Evolutionary conservation across 768 basidiomycete genomes (phyloP).

Genomic region (Lentinula sp.): DNA sequence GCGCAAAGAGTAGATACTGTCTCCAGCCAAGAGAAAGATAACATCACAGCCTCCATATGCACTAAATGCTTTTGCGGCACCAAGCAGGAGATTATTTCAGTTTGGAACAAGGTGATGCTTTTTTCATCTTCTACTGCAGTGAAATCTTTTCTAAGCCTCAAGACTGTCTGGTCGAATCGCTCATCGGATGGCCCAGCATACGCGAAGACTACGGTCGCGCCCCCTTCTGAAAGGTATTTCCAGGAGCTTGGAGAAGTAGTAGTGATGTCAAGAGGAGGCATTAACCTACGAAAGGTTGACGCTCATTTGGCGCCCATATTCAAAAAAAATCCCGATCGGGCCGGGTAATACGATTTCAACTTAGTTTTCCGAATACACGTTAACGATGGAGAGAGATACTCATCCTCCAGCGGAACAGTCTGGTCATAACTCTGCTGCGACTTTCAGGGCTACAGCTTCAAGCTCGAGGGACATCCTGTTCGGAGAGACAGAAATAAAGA

Average conservation of each 20-base stretch:
- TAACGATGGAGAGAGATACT: background rate
- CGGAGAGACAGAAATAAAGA: background rate
- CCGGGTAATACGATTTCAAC: too few species aligned
- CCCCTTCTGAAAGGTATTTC: slow-evolving; percentile 90
- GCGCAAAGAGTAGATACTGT: slow-evolving; percentile 42
- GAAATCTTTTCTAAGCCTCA: slow-evolving; percentile 67
- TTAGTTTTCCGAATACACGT: background rate
- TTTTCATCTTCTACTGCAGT: slow-evolving; percentile 23
- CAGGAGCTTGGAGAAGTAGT: slow-evolving; percentile 48
- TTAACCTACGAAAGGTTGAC: background rate
- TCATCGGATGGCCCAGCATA: slow-evolving; percentile 55
- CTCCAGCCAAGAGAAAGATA: slow-evolving; percentile 56
- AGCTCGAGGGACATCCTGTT: background rate
- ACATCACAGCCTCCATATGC: slow-evolving; percentile 39
- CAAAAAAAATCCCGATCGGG: too few species aligned
- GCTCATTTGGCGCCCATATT: too few species aligned
- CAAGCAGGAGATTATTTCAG: slow-evolving; percentile 55
- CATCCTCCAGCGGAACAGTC: background rate
- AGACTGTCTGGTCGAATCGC: slow-evolving; percentile 54
- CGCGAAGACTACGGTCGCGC: slow-evolving; percentile 83
- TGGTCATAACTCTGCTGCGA: background rate
- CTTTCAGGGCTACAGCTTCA: background rate
- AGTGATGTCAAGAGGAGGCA: background rate
- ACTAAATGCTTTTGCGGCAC: slow-evolving; percentile 60
- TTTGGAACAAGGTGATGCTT: slow-evolving; percentile 44